These are phyloP conservation scores for Trichosporon coremiiforme DNA, from an alignment of 1,284 basidiomycete species.

Conservation along the genomic window DNA sequence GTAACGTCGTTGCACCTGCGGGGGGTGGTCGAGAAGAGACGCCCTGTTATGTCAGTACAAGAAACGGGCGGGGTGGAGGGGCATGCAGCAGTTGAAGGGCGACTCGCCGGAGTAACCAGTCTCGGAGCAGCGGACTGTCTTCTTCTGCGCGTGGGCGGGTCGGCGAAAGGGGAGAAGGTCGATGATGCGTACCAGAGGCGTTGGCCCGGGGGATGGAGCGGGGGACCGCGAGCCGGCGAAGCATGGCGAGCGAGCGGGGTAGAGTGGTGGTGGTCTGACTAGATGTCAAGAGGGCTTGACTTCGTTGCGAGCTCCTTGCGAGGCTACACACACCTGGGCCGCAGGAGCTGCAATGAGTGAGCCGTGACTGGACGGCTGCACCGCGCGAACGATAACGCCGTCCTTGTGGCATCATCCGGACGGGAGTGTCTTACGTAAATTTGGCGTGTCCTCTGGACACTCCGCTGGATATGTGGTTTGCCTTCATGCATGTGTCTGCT, in stretches of 20 bases:
- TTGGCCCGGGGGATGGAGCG: slow-evolving; percentile 36
- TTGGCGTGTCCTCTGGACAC: neutral
- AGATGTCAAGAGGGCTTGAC: slow-evolving; percentile 17
- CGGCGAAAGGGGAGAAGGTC: neutral
- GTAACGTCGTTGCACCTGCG: slow-evolving; percentile 75
- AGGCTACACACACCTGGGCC: slow-evolving; percentile 9
- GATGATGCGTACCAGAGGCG: slow-evolving; percentile 23
- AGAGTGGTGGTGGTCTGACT: slow-evolving; percentile 6
- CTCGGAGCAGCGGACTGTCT: slow-evolving; percentile 15
- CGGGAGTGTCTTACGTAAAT: neutral
- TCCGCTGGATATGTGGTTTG: neutral
- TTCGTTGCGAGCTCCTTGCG: slow-evolving; percentile 14
- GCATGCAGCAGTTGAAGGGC: neutral
- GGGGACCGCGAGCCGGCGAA: slow-evolving; percentile 40
- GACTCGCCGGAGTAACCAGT: slow-evolving; percentile 9
- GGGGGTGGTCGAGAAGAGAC: slow-evolving; percentile 49
- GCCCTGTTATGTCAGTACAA: slow-evolving; percentile 32
- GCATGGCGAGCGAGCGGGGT: slow-evolving; percentile 25
- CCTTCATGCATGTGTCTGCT: neutral
- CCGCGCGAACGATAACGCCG: slow-evolving; percentile 11
- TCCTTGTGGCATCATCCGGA: neutral
- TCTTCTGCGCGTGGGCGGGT: neutral
- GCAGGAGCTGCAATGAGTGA: slow-evolving; percentile 9
- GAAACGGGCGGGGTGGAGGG: neutral
- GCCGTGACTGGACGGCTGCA: slow-evolving; percentile 17